Base-by-base conservation (phyloP, 2,329 filamentous ascomycete genomes). In the Talaromyces marneffei region DNA sequence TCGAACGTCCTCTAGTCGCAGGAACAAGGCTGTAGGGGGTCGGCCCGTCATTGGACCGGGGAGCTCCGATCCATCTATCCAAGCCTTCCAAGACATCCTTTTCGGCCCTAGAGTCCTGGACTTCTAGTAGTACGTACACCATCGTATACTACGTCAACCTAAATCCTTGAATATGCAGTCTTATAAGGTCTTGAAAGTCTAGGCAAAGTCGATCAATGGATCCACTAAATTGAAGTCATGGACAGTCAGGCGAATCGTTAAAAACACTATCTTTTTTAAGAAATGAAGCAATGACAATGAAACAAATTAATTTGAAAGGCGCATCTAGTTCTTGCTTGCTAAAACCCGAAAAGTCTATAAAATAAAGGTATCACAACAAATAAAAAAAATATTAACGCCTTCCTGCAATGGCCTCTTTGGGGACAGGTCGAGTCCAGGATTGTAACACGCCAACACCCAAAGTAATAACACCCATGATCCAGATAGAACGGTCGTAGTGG, bases 391-490 rank as follows among this genome's bases (percentile, higher is more conserved):
- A 29, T 55, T 33, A 59, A 6, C 25, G 18, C 35, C 18, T 53
- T 18, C 14, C 31, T 25, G 25, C 25, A 20, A 40, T 20, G 14
- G 4, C 39, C 4, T 46, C 50, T 18, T 62, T 83, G 0, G 83
- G 78, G 42, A 86, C 76, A 2, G 85, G 85, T 50, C 77, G 78
- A 61, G 89, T 84, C 86, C 86, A 89, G 29, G 75, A 76, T 55
- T 93, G 82, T 4, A 79, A 77, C 53, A 92, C 40, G 70, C 92
- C 90, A 27, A 93, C 75, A 0, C 68, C 86, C 63, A 96, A 85
- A 65, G 85, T 85, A 20, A 96, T 86, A 40, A 87, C 79, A 2
- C 92, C 92, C 69, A 93, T 91, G 62, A 95, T 87, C 90, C 90
- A 94, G 65, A 95, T 84, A 0, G 85, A 84, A 72, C 81, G 85